Evolutionary conservation across 1,139 yeast species (phyloP), one percentile per base, ranked within the genome.

Genomic region (Eremothecium cymbalariae): DNA sequence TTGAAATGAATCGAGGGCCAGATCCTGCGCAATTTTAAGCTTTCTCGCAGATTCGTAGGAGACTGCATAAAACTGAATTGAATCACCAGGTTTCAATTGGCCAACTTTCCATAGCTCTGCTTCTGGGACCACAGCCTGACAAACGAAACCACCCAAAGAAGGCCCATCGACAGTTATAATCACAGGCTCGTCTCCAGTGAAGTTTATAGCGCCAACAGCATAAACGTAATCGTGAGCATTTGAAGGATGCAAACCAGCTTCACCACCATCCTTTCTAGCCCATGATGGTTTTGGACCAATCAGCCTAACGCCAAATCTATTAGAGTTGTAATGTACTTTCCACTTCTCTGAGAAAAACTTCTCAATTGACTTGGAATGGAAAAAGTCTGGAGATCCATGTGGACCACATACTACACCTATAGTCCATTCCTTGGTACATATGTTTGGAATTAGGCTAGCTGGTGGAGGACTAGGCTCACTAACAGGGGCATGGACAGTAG

Each of bases 71-170:
- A 90, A 90, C 49, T 73, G 73, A 45, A 90, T 76, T 40, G 60
- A 51, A 52, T 88, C 97, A 53, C 97, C 97, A 5, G 97, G 96
- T 59, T 83, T 86, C 33, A 83, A 88, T 64, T 90, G 97, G 36
- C 98, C 98, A 56, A 90, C 82, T 65, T 90, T 90, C 97, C 97
- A 90, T 81, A 90, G 76, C 64, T 90, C 98, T 21, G 94, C 85
- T 57, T 86, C 94, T 18, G 85, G 83, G 43, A 90, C 94, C 39
- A 88, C 96, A 4, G 94, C 96, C 53, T 85, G 83, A 63, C 97
- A 90, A 24, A 90, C 96, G 55, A 90, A 90, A 1, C 98, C 98
- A 52, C 97, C 97, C 44, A 90, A 72, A 9, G 95, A 83, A 33
- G 97, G 97, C 42, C 97, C 97, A 62, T 90, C 98, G 55, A 95